These are phyloP conservation scores for Xerocomus brunneocitrinus DNA, from an alignment of 768 basidiomycete genomes.

Conservation along the genomic window DNA sequence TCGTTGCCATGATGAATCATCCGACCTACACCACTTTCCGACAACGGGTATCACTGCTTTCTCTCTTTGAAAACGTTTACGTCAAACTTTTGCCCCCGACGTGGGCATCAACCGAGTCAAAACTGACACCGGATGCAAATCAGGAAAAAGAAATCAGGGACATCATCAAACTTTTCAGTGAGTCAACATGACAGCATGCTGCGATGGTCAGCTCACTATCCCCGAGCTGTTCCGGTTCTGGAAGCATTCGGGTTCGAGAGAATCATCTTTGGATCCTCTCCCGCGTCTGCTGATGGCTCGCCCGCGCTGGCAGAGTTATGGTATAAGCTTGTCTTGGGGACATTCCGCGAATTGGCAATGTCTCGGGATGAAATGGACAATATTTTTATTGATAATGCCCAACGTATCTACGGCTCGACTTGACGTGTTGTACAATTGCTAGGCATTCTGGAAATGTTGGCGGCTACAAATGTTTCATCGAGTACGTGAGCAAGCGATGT, in stretches of 20 bases:
- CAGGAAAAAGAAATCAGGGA: constrained; percentile 42
- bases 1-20: constrained; percentile 77
- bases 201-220: constrained; percentile 1
- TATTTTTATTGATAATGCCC: constrained; percentile 58
- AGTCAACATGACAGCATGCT: constrained; percentile 29
- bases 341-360: constrained; percentile 71
- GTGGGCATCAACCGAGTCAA: constrained; percentile 57
- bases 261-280: constrained; percentile 79
- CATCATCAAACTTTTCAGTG: constrained; percentile 82
- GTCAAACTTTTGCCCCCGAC: constrained; percentile 75
- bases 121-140: constrained; percentile 32
- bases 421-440: constrained; percentile 5
- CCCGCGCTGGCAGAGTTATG: constrained; percentile 58
- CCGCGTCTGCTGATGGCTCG: constrained; percentile 47
- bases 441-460: not conserved
- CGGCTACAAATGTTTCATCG: not conserved
- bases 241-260: constrained; percentile 84
- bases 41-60: constrained; percentile 64
- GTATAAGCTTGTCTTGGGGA: constrained; percentile 79
- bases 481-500: not conserved
- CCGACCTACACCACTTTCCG: constrained; percentile 71
- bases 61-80: constrained; percentile 65
- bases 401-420: constrained; percentile 34
- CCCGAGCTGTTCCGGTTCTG: constrained; percentile 68
- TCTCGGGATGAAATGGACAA: constrained; percentile 75